Conservation (phyloP, 768 basidiomycete genomes). For the Termitomyces sp. region DNA sequence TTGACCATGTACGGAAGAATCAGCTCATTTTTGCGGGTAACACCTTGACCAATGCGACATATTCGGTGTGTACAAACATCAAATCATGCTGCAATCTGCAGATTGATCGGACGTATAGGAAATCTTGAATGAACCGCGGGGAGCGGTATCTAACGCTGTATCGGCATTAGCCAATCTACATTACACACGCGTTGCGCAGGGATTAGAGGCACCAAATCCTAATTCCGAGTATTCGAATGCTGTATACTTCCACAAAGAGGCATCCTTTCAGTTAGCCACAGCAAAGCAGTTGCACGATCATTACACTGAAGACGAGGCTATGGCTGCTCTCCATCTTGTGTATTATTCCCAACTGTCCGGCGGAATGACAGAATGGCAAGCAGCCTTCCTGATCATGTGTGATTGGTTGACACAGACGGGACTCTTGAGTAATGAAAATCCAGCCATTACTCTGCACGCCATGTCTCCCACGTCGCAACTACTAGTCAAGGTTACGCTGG, state of each 20-base stretch:
- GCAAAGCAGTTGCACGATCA: conserved; percentile 48
- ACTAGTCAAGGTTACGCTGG: conserved; percentile 68
- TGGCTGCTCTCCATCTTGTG: conserved; percentile 75
- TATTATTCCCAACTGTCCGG: conserved; percentile 70
- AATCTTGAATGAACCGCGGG: conserved; percentile 60
- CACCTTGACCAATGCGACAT: conserved; percentile 57
- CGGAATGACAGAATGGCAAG: conserved; percentile 64
- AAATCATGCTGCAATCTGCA: background rate
- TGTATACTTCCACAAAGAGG: conserved; percentile 63
- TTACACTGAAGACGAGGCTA: conserved; percentile 65
- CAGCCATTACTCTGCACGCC: conserved; percentile 49
- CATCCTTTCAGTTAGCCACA: conserved; percentile 54
- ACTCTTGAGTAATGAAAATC: conserved; percentile 59
- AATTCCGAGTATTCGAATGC: conserved; percentile 54
- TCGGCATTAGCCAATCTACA: conserved; percentile 76
- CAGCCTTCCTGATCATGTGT: conserved; percentile 62
- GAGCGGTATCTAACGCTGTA: conserved; percentile 67
- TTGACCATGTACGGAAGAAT: conserved; percentile 61
- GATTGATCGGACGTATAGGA: conserved; percentile 27
- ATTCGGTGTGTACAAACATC: conserved; percentile 43
- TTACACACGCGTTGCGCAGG: conserved; percentile 56
- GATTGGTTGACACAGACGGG: conserved; percentile 75
- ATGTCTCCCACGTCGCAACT: conserved; percentile 52
- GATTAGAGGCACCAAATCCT: conserved; percentile 49
- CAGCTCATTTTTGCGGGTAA: conserved; percentile 65